Base-by-base conservation (phyloP, 495 filamentous ascomycete species). In the Penicillium longicatenatum region DNA sequence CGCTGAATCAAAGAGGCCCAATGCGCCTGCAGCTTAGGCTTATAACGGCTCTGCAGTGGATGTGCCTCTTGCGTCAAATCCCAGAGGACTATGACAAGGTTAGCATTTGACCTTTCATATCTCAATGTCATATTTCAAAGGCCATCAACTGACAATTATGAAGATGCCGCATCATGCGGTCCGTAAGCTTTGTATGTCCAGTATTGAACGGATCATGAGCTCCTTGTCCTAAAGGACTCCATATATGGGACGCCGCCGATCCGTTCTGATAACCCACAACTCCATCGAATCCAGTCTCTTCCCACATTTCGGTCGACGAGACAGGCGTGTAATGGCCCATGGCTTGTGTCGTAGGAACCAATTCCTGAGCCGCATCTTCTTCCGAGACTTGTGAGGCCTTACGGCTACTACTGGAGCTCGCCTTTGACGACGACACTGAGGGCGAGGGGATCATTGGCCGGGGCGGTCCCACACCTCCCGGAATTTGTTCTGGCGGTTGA, bases 111-210 rank as follows among this genome's bases (percentile, higher is more conserved):
- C 7, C 12, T 20, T 26, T 10, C 6, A 19, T 4, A 6, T 19
- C 6, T 51, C n/a, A 37, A 35, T 17, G 6, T 30, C 8, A 35
- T 26, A 9, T 10, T n/a, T 4, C 0, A 31, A 10, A 17, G 21
- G 21, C 9, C 7, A 10, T 17, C 22, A 12, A 71, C 74, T 55
- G 56, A 79, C 77, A 79, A 44, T 67, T 68, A 53, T 75, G 71
- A 24, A 79, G 60, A 56, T 79, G 73, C 24, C 71, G 70, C 62
- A 70, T 67, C 72, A 77, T 78, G 12, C 74, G 68, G 59, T 76
- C 74, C 24, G 75, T 73, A 4, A 79, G 63, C 46, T 64, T 70
- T 1, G 75, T 76, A 64, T 77, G 77, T 29, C 66, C 65, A 50
- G 70, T 68, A 54, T 70, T 67, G 52, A 79, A 79, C 10, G 77